These are phyloP conservation scores for Phytopythium mirpurense DNA, from an alignment of 352 stramenopile genomes.

Conservation along the genomic window DNA sequence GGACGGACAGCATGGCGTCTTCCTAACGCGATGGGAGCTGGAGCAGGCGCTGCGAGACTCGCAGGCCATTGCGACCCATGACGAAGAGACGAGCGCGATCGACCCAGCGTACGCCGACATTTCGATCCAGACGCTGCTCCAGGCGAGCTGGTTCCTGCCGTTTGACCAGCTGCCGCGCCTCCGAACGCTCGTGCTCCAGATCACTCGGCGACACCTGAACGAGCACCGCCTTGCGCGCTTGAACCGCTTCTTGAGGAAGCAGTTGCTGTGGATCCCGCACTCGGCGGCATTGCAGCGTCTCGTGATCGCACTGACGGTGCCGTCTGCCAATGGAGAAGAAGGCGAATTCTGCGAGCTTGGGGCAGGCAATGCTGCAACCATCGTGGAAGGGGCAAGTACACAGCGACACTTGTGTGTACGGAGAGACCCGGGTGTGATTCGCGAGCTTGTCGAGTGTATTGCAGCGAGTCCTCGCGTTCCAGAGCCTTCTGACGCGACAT, in stretches of 20 bases:
- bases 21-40: conserved; percentile 54
- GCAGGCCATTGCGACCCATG: not conserved
- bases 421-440: conserved; percentile 4
- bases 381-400: not conserved
- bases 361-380: too few species aligned
- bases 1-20: conserved; percentile 24
- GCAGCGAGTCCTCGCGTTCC: not conserved
- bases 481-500: not conserved
- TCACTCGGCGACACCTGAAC: conserved; percentile 47
- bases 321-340: not conserved
- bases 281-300: conserved; percentile 31
- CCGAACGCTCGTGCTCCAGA: conserved; percentile 43
- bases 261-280: conserved; percentile 39
- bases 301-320: conserved; percentile 26
- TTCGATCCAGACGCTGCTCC: conserved; percentile 24
- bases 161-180: conserved; percentile 43
- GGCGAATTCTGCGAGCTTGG: not conserved
- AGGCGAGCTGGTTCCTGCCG: conserved; percentile 62
- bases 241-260: conserved; percentile 41
- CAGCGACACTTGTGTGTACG: not conserved
- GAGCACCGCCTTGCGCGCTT: conserved; percentile 44
- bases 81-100: not conserved
- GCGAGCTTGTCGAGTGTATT: conserved; percentile 10
- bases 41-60: conserved; percentile 14
- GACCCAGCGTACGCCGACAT: conserved; percentile 14